Evolutionary conservation across 768 basidiomycete genomes (phyloP).

Genomic region (Tephrocybe sp.): DNA sequence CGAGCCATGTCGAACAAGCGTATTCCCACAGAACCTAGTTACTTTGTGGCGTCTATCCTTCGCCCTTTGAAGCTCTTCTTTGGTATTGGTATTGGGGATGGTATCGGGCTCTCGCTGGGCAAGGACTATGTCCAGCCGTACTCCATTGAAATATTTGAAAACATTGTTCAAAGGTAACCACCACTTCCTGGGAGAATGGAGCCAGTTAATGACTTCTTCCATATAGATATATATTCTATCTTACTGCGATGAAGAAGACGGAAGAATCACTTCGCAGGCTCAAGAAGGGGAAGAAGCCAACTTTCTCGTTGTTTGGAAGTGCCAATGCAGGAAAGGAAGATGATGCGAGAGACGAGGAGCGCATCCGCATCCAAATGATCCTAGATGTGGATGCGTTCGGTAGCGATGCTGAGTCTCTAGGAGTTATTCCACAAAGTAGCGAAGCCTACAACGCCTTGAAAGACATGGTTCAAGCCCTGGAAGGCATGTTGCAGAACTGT

Average conservation of each 20-base stretch:
- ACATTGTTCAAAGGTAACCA: constrained; percentile 64
- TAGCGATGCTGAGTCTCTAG: constrained; percentile 69
- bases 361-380: constrained; percentile 80
- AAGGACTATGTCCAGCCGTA: constrained; percentile 50
- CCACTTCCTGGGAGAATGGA: not conserved
- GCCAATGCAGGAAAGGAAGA: constrained; percentile 50
- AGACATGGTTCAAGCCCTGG: constrained; percentile 56
- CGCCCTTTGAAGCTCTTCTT: constrained; percentile 80
- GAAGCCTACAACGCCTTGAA: constrained; percentile 54
- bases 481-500: constrained; percentile 21
- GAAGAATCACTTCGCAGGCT: constrained; percentile 85
- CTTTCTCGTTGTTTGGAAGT: constrained; percentile 79
- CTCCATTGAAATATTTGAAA: constrained; percentile 67
- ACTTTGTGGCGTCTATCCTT: constrained; percentile 81
- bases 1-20: constrained; percentile 80
- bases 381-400: constrained; percentile 86
- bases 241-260: constrained; percentile 86
- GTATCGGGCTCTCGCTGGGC: constrained; percentile 60
- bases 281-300: constrained; percentile 80
- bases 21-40: constrained; percentile 75
- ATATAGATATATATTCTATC: constrained; percentile 74
- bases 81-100: constrained; percentile 53
- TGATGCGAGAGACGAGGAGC: constrained; percentile 84
- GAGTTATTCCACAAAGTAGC: constrained; percentile 56
- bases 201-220: not conserved